A percentile compares a stretch with the other conserved stretches of the same genome.
These are phyloP conservation scores for Cyclocybe aegerita DNA, from an alignment of 768 basidiomycete genomes.

Conservation along the genomic window DNA sequence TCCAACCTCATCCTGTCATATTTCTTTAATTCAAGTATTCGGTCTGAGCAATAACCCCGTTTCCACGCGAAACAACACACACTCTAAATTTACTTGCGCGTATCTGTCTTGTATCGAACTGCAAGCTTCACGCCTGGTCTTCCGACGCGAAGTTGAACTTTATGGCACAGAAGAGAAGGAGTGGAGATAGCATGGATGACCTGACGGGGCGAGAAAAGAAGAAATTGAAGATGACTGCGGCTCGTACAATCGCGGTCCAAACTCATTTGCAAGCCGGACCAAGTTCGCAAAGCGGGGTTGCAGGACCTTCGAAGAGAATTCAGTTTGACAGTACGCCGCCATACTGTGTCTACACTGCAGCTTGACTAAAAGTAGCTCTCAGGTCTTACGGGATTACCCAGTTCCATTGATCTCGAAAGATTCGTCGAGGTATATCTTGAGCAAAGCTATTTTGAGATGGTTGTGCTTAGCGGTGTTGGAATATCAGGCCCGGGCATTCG, in stretches of 20 bases:
- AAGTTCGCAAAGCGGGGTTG: constrained; percentile 21
- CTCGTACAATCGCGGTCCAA: constrained; percentile 71
- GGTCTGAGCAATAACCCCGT: no score
- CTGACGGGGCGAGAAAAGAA: constrained; percentile 57
- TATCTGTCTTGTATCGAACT: no score
- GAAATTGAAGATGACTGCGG: constrained; percentile 61
- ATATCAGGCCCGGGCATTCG: constrained; percentile 78
- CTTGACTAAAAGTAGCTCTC: neutral
- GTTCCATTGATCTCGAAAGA: constrained; percentile 81
- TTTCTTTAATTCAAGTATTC: no score
- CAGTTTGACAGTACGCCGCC: constrained; percentile 6
- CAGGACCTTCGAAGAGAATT: constrained; percentile 40
- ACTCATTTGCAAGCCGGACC: constrained; percentile 16
- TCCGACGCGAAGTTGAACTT: no score
- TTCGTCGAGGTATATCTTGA: constrained; percentile 69
- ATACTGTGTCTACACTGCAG: neutral
- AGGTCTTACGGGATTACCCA: constrained; percentile 66
- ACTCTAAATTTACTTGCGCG: no score
- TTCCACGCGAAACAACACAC: no score
- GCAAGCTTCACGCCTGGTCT: no score
- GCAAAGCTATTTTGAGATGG: neutral
- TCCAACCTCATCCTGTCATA: no score
- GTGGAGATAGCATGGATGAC: constrained; percentile 25
- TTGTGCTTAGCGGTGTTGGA: constrained; percentile 2
- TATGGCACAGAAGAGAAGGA: constrained; percentile 38